Base-by-base conservation (phyloP, 2,329 filamentous ascomycete genomes). In the Ambrosiella beaveri region DNA sequence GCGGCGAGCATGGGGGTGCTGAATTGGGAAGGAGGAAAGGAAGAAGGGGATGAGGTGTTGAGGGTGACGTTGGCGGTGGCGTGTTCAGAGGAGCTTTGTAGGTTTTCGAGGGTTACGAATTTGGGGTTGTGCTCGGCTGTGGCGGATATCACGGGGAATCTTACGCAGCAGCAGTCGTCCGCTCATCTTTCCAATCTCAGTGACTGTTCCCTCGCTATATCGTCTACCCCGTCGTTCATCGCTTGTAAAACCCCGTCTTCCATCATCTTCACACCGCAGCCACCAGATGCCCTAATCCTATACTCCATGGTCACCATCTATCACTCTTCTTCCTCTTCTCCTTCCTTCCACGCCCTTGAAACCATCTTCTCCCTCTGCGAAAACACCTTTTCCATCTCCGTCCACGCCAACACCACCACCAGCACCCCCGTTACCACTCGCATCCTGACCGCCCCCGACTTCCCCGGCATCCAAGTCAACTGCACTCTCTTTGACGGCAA, bases 321-420 rank as follows among this genome's bases (percentile, higher is more conserved):
- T 13, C 17, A 51, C 11, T 17, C 15, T 19, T 41, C 52, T 19
- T 13, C 15, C 4, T 15, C 15, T 41, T 37, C 37, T 8, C 3
- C 35, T 13, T n/a, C 13, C 19, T 54, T 12, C 9, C 61, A 63
- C 13, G 66, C 66, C 17, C 57, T 63, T 7, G 66, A 68, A 59
- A 62, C 65, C 12, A 58, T 67, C 9, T 62, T 67, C n/a, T 64
- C 66, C 39, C 64, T 68, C 45, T 67, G 66, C 52, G 63, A 65
- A 55, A 64, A 64, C 57, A 63, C 62, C 2, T 67, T 66, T 62
- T 50, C 59, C n/a, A 17, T 58, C 15, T 36, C 35, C 2, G 57
- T 63, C 7, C 9, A 35, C 3, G 12, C 54, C 19, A 58, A 54
- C 19, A 19, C 37, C 2, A 19, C 51, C 7, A 57, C 36, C 1